These are phyloP conservation scores for Amaranthus tricolor DNA, from an alignment of 179 eudicot species.

Conservation along the genomic window DNA sequence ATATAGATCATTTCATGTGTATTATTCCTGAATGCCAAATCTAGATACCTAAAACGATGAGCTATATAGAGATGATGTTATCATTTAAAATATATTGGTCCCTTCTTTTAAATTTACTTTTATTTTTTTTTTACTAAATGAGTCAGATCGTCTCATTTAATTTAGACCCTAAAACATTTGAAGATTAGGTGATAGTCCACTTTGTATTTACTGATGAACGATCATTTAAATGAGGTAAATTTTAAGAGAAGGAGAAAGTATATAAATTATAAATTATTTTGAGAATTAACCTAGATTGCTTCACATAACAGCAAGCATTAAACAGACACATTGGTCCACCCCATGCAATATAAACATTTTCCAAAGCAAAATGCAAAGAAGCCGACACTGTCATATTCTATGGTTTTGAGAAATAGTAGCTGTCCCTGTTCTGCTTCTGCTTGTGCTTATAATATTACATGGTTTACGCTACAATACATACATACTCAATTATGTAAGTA, in stretches of 20 bases:
- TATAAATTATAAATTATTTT: too few relatives aligned
- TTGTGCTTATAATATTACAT: neutral
- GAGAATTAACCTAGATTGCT: conserved; percentile 14
- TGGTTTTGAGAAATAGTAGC: conserved; percentile 24
- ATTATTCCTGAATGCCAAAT: conserved; percentile 15
- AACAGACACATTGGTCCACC: conserved; percentile 33
- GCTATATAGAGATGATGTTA: conserved; percentile 26
- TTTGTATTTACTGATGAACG: too few relatives aligned
- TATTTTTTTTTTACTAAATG: neutral
- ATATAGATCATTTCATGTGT: too few relatives aligned
- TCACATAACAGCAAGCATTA: conserved; percentile 26
- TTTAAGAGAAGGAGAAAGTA: too few relatives aligned
- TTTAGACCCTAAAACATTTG: too few relatives aligned
- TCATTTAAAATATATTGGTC: neutral
- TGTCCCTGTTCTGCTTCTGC: neutral
- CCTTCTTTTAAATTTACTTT: neutral
- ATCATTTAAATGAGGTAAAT: too few relatives aligned
- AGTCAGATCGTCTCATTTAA: too few relatives aligned
- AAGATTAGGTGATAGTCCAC: too few relatives aligned
- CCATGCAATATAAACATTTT: conserved; percentile 37
- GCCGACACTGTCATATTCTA: conserved; percentile 28
- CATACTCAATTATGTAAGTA: conserved; percentile 26
- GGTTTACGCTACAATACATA: conserved; percentile 14
- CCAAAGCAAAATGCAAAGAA: conserved; percentile 31
- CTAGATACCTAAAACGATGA: conserved; percentile 29